Evolutionary conservation across 106 monocot genomes (phyloP).

Genomic region (Ottelia alismoides): DNA sequence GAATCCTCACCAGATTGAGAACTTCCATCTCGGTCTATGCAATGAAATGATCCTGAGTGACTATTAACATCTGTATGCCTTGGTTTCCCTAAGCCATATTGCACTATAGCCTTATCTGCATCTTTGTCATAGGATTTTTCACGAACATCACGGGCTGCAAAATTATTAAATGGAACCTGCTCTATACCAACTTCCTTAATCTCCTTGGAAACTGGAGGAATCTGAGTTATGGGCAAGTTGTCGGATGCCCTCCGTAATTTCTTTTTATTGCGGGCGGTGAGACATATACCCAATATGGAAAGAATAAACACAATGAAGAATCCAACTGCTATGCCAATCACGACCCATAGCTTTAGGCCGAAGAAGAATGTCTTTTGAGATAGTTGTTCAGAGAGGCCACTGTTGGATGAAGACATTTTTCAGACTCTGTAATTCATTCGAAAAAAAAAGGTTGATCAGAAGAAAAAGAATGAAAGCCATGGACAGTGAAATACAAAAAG

Average conservation of each 20-base stretch:
- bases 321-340: constrained; percentile 59
- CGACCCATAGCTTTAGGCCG: constrained; percentile 72
- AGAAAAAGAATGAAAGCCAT: too few species aligned
- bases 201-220: constrained; percentile 74
- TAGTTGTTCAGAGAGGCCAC: constrained; percentile 39
- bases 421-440: too few species aligned
- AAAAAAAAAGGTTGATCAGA: too few species aligned
- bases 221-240: constrained; percentile 39
- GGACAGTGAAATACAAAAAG: too few species aligned
- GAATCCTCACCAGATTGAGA: constrained; percentile 58
- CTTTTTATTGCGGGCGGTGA: constrained; percentile 28
- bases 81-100: constrained; percentile 33
- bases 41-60: constrained; percentile 55
- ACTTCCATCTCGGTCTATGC: constrained; percentile 30
- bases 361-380: constrained; percentile 49
- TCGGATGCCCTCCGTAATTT: constrained; percentile 23
- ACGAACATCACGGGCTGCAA: constrained; percentile 35
- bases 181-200: constrained; percentile 82
- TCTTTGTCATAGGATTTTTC: constrained; percentile 33
- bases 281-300: constrained; percentile 40
- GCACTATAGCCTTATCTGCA: constrained; percentile 37
- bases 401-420: constrained; percentile 41
- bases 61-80: constrained; percentile 25
- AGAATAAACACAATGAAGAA: constrained; percentile 48
- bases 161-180: constrained; percentile 30